Conservation (phyloP, 495 filamentous ascomycete genomes). For the Talaromyces thailandensis region DNA sequence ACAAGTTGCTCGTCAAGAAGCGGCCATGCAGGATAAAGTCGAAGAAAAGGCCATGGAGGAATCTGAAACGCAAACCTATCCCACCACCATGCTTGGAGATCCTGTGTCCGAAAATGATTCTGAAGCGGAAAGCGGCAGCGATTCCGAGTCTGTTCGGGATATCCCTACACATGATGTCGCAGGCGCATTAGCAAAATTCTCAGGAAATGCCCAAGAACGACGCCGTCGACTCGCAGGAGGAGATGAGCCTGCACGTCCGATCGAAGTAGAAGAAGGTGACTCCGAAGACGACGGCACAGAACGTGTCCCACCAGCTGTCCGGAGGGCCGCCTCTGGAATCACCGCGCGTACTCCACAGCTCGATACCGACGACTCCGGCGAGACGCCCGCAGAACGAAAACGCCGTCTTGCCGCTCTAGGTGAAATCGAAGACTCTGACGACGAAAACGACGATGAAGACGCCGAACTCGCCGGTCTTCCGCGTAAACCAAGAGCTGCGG, state of each 20-base stretch:
- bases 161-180: slow-evolving; percentile 38
- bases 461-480: slow-evolving; percentile 9
- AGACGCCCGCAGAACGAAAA: slow-evolving; percentile 76
- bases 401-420: slow-evolving; percentile 83
- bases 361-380: slow-evolving; percentile 42
- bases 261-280: slow-evolving; percentile 20
- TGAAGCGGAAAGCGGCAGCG: slow-evolving; percentile 20
- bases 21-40: background rate
- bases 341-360: slow-evolving; percentile 11
- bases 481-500: background rate
- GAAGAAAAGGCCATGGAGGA: background rate
- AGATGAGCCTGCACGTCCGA: slow-evolving; percentile 8
- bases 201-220: slow-evolving; percentile 41
- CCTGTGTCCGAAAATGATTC: slow-evolving; percentile 11
- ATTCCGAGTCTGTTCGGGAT: slow-evolving; percentile 21
- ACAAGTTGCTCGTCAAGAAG: slow-evolving; percentile 4
- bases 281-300: slow-evolving; percentile 53
- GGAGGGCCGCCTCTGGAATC: background rate
- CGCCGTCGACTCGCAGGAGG: slow-evolving; percentile 25
- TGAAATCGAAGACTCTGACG: slow-evolving; percentile 44
- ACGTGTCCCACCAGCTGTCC: slow-evolving; percentile 35
- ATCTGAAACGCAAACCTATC: background rate
- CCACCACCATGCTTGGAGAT: background rate
- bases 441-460: slow-evolving; percentile 54
- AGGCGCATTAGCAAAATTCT: slow-evolving; percentile 33